These are phyloP conservation scores for Tubosaeta brunneosetosa DNA, from an alignment of 768 basidiomycete species.

Conservation along the genomic window DNA sequence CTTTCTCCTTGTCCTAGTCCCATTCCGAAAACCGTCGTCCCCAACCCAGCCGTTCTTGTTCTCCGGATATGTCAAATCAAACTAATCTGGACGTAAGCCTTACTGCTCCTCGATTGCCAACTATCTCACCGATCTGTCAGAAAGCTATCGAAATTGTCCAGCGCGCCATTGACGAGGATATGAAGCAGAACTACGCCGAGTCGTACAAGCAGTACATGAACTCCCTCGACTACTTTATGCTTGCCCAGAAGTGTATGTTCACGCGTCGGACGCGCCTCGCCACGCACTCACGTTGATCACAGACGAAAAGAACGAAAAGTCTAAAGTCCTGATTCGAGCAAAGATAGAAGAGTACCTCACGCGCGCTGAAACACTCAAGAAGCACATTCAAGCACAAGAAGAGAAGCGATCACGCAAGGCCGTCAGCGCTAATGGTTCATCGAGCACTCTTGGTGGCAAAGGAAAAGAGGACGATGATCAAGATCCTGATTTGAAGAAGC, in stretches of 20 bases:
- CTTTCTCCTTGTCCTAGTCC: not conserved
- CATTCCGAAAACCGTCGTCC: not conserved
- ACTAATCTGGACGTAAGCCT: constrained; percentile 45
- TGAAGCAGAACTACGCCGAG: constrained; percentile 87
- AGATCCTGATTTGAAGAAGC: constrained; percentile 94
- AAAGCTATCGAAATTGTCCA: constrained; percentile 89
- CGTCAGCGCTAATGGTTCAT: constrained; percentile 46
- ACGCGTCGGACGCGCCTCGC: not conserved
- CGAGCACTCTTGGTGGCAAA: constrained; percentile 40
- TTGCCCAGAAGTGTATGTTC: constrained; percentile 79
- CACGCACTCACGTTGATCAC: constrained; percentile 3
- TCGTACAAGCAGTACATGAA: constrained; percentile 96
- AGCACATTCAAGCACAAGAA: constrained; percentile 60
- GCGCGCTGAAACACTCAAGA: constrained; percentile 88
- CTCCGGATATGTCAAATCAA: constrained; percentile 37
- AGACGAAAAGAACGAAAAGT: constrained; percentile 91
- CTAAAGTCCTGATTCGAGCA: constrained; percentile 74
- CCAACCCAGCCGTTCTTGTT: not conserved
- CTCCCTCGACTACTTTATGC: constrained; percentile 96
- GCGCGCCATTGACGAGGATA: constrained; percentile 88
- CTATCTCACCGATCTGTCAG: constrained; percentile 33
- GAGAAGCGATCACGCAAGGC: constrained; percentile 52
- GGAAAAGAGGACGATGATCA: constrained; percentile 59
- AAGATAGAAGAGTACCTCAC: constrained; percentile 91
- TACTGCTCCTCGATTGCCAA: not conserved